Base-by-base conservation (phyloP, 2,329 filamentous ascomycete genomes). In the Calonectria henricotiae region DNA sequence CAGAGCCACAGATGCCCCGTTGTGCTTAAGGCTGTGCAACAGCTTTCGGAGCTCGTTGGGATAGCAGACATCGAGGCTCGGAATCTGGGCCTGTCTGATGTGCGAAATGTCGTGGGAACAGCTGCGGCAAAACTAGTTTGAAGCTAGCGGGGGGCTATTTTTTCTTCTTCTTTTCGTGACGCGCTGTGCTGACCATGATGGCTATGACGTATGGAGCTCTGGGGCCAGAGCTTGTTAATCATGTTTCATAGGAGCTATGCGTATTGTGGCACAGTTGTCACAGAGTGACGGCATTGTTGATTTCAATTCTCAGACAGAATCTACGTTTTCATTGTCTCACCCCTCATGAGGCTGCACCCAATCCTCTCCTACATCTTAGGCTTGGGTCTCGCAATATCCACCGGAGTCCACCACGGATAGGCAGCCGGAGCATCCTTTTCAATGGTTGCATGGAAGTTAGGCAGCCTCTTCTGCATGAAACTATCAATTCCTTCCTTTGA, bases 351-450 rank as follows among this genome's bases (percentile, higher is more conserved):
- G n/a, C 55, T 35, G 32, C 55, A 44, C 3, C 55, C 39, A 61
- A 27, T 49, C 20, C 32, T 20, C 25, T 20, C 25, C 25, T 71
- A 79, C 27, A 80, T 65, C 73, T 79, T 78, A 12, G 74, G 67
- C 62, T 74, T 80, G 15, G 77, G 70, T 60, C 55, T 47, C 13
- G 75, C 75, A 43, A 82, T 75, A 62, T 83, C 80, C 30, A 80
- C 80, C 13, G 88, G 86, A 58, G 86, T 82, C 91, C 92, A 94
- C 92, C 92, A 94, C 0, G 91, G 92, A 81, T 90, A 92, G 15
- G 85, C 85, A 0, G 81, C 80, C 2, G 92, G 90, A 9, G 86
- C 85, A 69, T 92, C 88, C 37, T 87, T 84, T 25, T 89, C 88
- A 81, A 93, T 86, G 7, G 85, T 89, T 1, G 86, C 91, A 41